Conservation (phyloP, 768 basidiomycete species). For the Cystofilobasidium capitatum region DNA sequence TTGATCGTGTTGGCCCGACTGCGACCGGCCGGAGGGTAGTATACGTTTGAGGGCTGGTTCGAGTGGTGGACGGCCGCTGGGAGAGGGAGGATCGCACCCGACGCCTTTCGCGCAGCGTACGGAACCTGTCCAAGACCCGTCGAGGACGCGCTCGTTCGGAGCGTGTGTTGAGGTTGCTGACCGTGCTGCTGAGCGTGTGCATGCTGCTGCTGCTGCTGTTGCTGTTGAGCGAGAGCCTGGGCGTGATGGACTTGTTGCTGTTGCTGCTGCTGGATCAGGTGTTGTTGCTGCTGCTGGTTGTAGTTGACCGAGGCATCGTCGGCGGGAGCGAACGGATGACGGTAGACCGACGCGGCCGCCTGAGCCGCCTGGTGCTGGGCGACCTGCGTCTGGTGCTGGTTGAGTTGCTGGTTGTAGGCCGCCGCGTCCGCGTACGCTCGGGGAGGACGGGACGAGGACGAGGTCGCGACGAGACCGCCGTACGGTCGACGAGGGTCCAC, state of each 20-base stretch:
- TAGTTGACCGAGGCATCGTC: slow-evolving; percentile 28
- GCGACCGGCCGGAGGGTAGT: slow-evolving; percentile 45
- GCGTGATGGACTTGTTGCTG: slow-evolving; percentile 28
- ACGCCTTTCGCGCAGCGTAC: slow-evolving; percentile 22
- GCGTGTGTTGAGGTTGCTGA: slow-evolving; percentile 16
- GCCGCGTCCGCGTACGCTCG: slow-evolving; percentile 86
- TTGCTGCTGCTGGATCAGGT: slow-evolving; percentile 28
- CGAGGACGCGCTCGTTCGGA: slow-evolving; percentile 8
- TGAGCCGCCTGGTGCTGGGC: slow-evolving; percentile 70
- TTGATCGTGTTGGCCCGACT: slow-evolving; percentile 87
- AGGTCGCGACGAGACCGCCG: slow-evolving; percentile 79
- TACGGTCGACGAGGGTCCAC: slow-evolving; percentile 69
- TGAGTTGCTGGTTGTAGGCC: slow-evolving; percentile 85
- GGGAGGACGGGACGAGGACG: slow-evolving; percentile 56
- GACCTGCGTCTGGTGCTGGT: slow-evolving; percentile 86
- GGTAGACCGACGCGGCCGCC: slow-evolving; percentile 43
- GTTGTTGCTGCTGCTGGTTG: slow-evolving; percentile 17
- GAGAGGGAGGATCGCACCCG: slow-evolving; percentile 22
- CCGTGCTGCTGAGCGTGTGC: slow-evolving; percentile 29
- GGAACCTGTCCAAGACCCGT: slow-evolving; percentile 11
- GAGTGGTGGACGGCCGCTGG: slow-evolving; percentile 23
- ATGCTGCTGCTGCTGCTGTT: slow-evolving; percentile 33
- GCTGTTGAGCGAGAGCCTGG: slow-evolving; percentile 23
- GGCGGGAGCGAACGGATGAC: slow-evolving; percentile 71
- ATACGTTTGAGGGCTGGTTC: slow-evolving; percentile 50